phyloP scores from a whole-genome alignment of 2,329 filamentous ascomycete species.

The Talaromyces atroroseus region DNA sequence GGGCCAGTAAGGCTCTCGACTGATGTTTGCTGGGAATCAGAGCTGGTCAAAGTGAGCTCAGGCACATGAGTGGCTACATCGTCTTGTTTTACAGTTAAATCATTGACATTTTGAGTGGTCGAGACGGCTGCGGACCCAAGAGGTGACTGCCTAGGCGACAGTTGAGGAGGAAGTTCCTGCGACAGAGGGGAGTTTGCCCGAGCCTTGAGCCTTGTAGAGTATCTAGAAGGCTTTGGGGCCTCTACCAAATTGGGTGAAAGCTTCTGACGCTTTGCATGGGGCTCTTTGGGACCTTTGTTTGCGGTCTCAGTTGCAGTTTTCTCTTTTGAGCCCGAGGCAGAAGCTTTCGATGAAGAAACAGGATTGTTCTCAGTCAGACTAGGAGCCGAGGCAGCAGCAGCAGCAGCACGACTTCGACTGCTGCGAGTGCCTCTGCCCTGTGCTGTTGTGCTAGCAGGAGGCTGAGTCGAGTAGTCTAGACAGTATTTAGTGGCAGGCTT shows the following conservation, averaged over 20 bases:
- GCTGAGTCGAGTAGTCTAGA: neutral
- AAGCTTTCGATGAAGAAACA: neutral
- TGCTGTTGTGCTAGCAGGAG: neutral
- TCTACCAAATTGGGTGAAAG: slow-evolving; percentile 25
- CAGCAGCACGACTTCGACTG: slow-evolving; percentile 1
- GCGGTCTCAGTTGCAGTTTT: neutral
- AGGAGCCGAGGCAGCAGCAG: neutral
- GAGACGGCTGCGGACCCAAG: neutral
- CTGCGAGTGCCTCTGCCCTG: neutral
- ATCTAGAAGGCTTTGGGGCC: slow-evolving; percentile 29
- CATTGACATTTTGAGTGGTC: neutral
- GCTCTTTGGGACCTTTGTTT: slow-evolving; percentile 24
- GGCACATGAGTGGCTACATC: neutral
- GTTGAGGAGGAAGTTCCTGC: slow-evolving; percentile 6
- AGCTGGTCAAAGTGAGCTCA: neutral
- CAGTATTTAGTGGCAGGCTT: neutral
- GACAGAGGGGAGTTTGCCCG: slow-evolving; percentile 16
- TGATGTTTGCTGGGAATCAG: neutral
- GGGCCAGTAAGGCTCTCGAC: neutral
- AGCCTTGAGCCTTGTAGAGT: slow-evolving; percentile 29
- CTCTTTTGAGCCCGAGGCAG: neutral
- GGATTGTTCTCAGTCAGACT: slow-evolving; percentile 3
- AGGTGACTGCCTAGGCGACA: slow-evolving; percentile 1
- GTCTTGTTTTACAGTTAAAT: neutral
- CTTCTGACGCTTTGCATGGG: slow-evolving; percentile 28